Evolutionary conservation across 805 yeast species (phyloP), one percentile per base, ranked within the genome.

Genomic region (Ogataea nonfermentans): DNA sequence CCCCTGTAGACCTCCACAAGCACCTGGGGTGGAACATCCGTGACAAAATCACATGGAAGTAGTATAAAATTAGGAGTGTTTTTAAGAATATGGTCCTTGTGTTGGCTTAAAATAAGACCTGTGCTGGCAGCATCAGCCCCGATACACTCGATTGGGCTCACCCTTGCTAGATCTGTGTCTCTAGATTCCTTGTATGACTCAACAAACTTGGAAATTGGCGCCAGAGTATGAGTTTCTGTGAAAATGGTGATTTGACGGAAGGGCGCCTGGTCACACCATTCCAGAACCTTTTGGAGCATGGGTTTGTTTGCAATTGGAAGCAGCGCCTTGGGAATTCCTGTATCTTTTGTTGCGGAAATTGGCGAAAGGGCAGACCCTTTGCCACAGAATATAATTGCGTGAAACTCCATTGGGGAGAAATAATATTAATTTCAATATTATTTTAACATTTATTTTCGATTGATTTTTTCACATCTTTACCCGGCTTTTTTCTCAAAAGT

Each of bases 1-100:
- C 81, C 81, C 54, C 96, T 71, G 60, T 81, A 90, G 35, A 83
- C 84, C 56, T 91, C 95, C 31, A 89, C 78, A 23, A 93, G 71
- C 13, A 83, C 82, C 54, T 86, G 91, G 9, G 98, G 96, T 3
- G 96, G 95, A 26, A 91, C 68, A 57, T 90, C 91, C 2, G 98
- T 89, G 38, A 95, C 71, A 58, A 93, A 86, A 61, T 95, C 99
- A 66, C 97, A 91, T 6, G 98, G 97, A 40, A 93, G 65, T 23
- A 93, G 62, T n/a, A 89, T 86, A 55, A 88, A 81, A 56, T 81
- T 81, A 24, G 70, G 55, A 4, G 49, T 43, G 23, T 41, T 29
- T 14, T 44, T 44, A 37, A 58, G 48, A 22, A 65, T 54, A 38
- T 63, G 57, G 44, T 65, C 67, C 33, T 74, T 66, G 46, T 74